Base-by-base conservation (phyloP, 805 yeast species). In the Candida manassasensis region DNA sequence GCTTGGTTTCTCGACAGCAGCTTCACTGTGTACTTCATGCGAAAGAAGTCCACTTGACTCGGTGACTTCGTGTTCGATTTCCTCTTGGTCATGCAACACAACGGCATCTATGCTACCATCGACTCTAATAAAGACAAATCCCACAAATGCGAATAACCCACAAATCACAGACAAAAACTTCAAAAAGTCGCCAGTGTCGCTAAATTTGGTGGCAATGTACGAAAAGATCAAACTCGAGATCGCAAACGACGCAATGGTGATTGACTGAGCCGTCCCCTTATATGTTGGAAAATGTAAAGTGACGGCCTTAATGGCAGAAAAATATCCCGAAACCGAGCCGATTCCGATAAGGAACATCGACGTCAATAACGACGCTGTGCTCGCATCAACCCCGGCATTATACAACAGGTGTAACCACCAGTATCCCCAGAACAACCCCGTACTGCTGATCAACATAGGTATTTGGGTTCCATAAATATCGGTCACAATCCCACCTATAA, bases 191-290 rank as follows among this genome's bases (percentile, higher is more conserved):
- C 43, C 43, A 11, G 53, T 50, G 37, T 55, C 48, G 2, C 55
- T 56, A 3, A 52, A 22, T 13, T 39, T 33, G 24, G 54, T 42
- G 12, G 52, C 40, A 12, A 57, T 40, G 7, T 40, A 39, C 44
- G 52, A 53, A 41, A 43, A 58, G 6, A 59, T 18, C 25, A 59
- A 44, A 29, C 59, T 51, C 8, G 62, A 50, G 7, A 60, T 58
- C n/a, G 66, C 66, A 48, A 60, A 60, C 8, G 60, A 54, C 2
- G 66, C 61, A 31, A 60, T 60, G 11, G 66, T 58, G 10, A 60
- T 42, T 36, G 62, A 56, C 41, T 60, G 66, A 6, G 66, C 66
- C 1, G 61, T 43, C n/a, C 61, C 62, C 38, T 57, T 59, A 35
- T 33, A 50, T 15, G 46, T 43, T 5, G 65, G 65, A 32, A 60